phyloP scores from a whole-genome alignment of 2,329 filamentous ascomycete species.

The Diaporthe sp. region DNA sequence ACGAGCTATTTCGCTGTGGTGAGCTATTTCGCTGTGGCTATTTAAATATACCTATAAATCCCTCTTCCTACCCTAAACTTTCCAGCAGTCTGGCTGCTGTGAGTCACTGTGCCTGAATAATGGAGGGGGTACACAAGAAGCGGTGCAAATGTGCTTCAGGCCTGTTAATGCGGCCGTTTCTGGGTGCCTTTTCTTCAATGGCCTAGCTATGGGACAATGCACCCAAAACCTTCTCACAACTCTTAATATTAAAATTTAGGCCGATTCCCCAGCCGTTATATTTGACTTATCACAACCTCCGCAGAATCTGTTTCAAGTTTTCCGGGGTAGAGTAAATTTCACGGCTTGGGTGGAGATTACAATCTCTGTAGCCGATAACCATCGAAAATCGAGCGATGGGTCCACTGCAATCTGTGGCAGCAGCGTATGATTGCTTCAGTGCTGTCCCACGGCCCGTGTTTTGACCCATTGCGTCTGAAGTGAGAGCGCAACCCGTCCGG shows the following conservation, averaged over 20 bases:
- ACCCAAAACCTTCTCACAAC: no score
- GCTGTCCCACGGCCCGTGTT: background rate
- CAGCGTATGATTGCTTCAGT: background rate
- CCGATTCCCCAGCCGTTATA: background rate
- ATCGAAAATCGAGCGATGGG: background rate
- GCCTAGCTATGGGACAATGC: no score
- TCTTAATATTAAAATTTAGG: background rate
- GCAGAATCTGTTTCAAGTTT: constrained; percentile 11
- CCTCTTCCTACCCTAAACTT: no score
- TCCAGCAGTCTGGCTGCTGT: no score
- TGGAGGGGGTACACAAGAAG: no score
- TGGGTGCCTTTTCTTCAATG: no score
- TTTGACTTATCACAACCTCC: constrained; percentile 12
- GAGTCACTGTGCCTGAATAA: no score
- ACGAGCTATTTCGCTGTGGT: no score
- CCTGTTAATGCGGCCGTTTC: no score
- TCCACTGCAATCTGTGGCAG: constrained; percentile 7
- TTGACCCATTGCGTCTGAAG: background rate
- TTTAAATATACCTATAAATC: no score
- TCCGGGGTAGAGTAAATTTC: constrained; percentile 11
- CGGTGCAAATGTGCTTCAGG: no score
- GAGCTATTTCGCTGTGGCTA: no score
- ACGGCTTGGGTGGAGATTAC: background rate
- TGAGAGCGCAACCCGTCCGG: background rate
- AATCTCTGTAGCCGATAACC: background rate